Evolutionary conservation across 129 eudicot genomes (phyloP), one percentile per base, ranked within the genome.

Genomic region (Tagetes patula): DNA sequence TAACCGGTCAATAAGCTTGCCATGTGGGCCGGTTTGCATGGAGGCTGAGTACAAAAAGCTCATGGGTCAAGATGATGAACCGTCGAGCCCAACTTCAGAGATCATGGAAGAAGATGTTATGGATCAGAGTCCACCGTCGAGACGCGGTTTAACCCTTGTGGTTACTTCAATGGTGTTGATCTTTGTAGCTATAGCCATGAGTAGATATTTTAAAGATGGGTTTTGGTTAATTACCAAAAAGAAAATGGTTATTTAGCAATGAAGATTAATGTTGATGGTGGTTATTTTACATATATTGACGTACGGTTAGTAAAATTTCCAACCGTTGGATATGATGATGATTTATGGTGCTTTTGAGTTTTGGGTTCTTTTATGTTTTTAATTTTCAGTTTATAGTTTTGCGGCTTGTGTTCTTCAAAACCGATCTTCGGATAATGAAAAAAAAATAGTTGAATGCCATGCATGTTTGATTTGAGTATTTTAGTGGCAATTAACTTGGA

Each of bases 31-130:
- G 20, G 77, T 61, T 50, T 65, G 82, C 2, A 71, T 77, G 76
- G 76, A 78, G 45, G 77, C 70, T 27, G 82, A 78, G 67, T 78
- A 78, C 72, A 78, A 71, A 46, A 78, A 78, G 58, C 72, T 70
- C 72, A 78, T 78, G 82, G 72, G 66, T 77, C 76, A 61, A 52
- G 59, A 43, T 9, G 82, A 36, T 9, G 82, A 36, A 52, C 82
- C 77, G 50, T 70, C 82, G 20, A 78, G 82, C 72, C 82, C 82
- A n/a, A 78, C 82, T 20, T 71, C 82, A 1, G 82, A 78, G 46
- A 61, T 78, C 72, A 53, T 64, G 59, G 82, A 78, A 40, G 82
- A 70, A 78, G 77, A 70, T 33, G 39, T 38, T 50, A 14, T 50
- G 1, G 82, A 78, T 71, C 82, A 70, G 46, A 41, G 55, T 52